Percentiles rank a stretch among this genome's conserved stretches.
These are phyloP conservation scores for Ramaria rubella DNA, from an alignment of 768 basidiomycete species.

Conservation along the genomic window DNA sequence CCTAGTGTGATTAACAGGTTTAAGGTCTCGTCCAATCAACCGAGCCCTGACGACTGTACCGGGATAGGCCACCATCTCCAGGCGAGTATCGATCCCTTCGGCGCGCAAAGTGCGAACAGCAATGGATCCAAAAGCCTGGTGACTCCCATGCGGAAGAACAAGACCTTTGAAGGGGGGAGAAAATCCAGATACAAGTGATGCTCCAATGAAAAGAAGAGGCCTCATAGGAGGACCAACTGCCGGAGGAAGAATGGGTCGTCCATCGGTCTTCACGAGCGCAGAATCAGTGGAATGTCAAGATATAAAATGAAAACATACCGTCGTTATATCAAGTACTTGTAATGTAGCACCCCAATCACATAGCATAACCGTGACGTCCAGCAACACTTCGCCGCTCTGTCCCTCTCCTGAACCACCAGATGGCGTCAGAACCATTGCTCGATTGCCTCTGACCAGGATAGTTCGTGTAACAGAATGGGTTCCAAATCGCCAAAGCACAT, in stretches of 20 bases:
- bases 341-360: constrained; percentile 7
- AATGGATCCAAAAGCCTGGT: constrained; percentile 8
- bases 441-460: neutral
- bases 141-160: constrained; percentile 7
- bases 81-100: neutral
- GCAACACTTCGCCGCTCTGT: neutral
- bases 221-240: neutral
- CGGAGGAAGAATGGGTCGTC: neutral
- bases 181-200: constrained; percentile 5
- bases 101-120: constrained; percentile 1
- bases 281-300: neutral
- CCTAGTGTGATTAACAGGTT: no score
- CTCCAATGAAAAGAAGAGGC: constrained; percentile 10
- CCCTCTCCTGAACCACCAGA: neutral
- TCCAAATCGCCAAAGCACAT: constrained; percentile 7
- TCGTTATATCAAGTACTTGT: constrained; percentile 2
- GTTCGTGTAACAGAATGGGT: constrained; percentile 1
- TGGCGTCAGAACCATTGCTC: constrained; percentile 3
- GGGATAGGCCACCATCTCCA: constrained; percentile 7
- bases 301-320: constrained; percentile 1
- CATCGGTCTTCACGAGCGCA: constrained; percentile 4
- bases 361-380: constrained; percentile 7
- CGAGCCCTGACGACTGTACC: no score
- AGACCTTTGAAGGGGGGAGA: constrained; percentile 6
- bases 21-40: no score